Conservation (phyloP, 2,329 filamentous ascomycete genomes). For the Paraconiothyrium brasiliense region DNA sequence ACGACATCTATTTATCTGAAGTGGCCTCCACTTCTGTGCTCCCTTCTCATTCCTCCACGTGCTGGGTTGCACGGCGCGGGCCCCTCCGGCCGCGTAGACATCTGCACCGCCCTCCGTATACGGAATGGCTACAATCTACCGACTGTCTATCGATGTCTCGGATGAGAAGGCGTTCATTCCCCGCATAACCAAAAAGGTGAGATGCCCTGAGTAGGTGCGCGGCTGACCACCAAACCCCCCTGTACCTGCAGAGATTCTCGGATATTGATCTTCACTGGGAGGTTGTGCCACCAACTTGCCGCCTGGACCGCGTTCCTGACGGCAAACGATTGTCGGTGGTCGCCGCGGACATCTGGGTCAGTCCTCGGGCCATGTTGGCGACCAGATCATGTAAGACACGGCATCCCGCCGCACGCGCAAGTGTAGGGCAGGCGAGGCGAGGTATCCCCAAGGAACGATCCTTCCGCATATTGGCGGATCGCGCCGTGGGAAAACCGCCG, state of each 20-base stretch:
- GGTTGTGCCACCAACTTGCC: conserved; percentile 20
- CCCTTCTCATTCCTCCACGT: conserved; percentile 31
- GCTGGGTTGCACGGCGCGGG: conserved; percentile 33
- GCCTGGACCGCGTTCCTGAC: conserved; percentile 19
- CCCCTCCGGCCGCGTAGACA: conserved; percentile 21
- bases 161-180: conserved; percentile 16
- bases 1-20: conserved; percentile 16
- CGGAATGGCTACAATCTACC: conserved; percentile 27
- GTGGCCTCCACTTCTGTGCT: conserved; percentile 5
- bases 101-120: conserved; percentile 32
- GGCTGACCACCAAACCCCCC: conserved; percentile 10
- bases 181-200: conserved; percentile 9
- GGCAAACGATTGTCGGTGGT: conserved; percentile 17
- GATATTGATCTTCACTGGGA: conserved; percentile 18
- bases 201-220: conserved; percentile 5
- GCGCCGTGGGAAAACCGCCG: conserved; percentile 12
- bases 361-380: conserved; percentile 12
- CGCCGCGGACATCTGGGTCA: conserved; percentile 19
- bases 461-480: conserved; percentile 16
- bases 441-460: conserved; percentile 17
- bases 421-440: conserved; percentile 11
- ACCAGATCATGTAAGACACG: conserved; percentile 13
- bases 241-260: conserved; percentile 2
- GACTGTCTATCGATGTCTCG: conserved; percentile 17
- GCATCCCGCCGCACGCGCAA: not conserved